Percentiles rank a stretch among this genome's conserved stretches.
These are phyloP conservation scores for Rhododendron molle DNA, from an alignment of 148 eudicot species.

Conservation along the genomic window DNA sequence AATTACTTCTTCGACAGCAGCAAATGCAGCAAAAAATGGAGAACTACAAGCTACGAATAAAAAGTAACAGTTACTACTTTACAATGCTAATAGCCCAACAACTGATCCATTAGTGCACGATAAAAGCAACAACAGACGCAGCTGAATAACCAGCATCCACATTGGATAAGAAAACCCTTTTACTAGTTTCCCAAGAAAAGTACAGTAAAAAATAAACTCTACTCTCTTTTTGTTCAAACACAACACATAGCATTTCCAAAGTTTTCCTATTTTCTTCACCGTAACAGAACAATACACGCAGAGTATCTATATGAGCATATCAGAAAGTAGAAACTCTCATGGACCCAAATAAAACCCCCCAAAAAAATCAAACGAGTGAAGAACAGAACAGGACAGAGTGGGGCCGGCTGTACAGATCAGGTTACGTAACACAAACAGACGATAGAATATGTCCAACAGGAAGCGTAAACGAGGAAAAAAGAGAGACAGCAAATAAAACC, in stretches of 20 bases:
- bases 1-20: not conserved
- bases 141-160: not conserved
- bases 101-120: not conserved
- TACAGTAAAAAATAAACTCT: not conserved
- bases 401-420: not conserved
- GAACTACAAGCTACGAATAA: not conserved
- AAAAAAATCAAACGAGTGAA: not conserved
- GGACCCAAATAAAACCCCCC: not conserved
- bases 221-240: too few relatives aligned
- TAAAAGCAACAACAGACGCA: not conserved
- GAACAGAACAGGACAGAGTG: not conserved
- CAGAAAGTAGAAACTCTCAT: not conserved
- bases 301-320: too few relatives aligned
- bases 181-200: not conserved
- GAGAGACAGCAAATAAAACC: constrained; percentile 29
- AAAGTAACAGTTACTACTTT: not conserved
- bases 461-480: not conserved
- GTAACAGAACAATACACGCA: not conserved
- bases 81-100: not conserved
- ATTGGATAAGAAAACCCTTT: not conserved
- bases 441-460: not conserved
- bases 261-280: not conserved
- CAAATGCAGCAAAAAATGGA: not conserved
- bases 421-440: not conserved
- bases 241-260: not conserved